Evolutionary conservation across 2,329 filamentous ascomycete genomes (phyloP).

Genomic region (Onygenales sp.): DNA sequence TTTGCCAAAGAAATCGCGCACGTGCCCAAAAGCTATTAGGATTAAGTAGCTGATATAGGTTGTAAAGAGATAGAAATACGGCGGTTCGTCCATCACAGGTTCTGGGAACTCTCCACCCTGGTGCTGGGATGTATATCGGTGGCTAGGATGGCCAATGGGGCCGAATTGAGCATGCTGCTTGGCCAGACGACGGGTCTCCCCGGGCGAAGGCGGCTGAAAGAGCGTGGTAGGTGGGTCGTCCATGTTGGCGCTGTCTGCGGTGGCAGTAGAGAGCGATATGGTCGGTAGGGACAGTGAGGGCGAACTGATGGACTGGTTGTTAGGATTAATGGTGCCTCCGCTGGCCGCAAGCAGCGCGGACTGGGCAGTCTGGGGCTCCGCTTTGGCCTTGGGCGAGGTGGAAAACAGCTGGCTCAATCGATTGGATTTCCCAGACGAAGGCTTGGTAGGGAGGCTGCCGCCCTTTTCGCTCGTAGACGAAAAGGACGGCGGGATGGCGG

Average conservation of each 20-base stretch:
- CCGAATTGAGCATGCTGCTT: constrained; percentile 85
- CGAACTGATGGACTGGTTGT: constrained; percentile 54
- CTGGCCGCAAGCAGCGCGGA: constrained; percentile 59
- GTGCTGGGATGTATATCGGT: constrained; percentile 84
- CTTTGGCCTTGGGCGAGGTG: constrained; percentile 65
- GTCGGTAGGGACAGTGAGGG: constrained; percentile 73
- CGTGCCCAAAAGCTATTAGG: constrained; percentile 88
- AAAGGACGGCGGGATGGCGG: constrained; percentile 39
- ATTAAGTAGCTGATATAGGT: constrained; percentile 98
- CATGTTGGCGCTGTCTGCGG: constrained; percentile 62
- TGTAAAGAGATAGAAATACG: constrained; percentile 92
- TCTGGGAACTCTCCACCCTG: constrained; percentile 69
- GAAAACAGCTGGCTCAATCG: constrained; percentile 78
- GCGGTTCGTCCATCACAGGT: constrained; percentile 87
- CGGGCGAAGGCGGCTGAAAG: constrained; percentile 79
- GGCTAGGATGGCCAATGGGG: constrained; percentile 66
- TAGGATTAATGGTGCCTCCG: constrained; percentile 42
- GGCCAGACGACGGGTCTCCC: constrained; percentile 65
- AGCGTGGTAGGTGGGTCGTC: constrained; percentile 69
- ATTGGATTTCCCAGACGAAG: constrained; percentile 54
- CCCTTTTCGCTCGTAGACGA: constrained; percentile 47
- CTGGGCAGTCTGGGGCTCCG: constrained; percentile 42
- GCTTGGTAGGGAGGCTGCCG: constrained; percentile 35
- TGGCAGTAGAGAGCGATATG: constrained; percentile 83
- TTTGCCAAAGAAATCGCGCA: constrained; percentile 97